phyloP scores from a whole-genome alignment of 1,139 yeast genomes.

The Hyphopichia wangnamkhiaoensis region DNA sequence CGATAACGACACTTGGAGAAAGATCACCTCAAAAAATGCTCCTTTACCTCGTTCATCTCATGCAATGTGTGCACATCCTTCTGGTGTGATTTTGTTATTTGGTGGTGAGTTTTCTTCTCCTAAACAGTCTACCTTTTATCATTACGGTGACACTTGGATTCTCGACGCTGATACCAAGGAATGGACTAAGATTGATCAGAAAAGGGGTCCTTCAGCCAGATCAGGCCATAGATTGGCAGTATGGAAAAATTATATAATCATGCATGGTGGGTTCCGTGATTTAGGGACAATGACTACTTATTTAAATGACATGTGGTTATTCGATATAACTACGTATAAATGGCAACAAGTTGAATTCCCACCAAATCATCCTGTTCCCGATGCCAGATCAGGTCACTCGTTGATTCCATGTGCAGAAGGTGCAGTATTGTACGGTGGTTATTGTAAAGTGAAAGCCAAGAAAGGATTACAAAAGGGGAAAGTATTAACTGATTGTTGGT shows the following conservation, averaged over 20 bases:
- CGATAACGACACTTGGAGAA: slow-evolving; percentile 83
- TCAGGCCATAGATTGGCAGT: slow-evolving; percentile 89
- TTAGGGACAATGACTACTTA: slow-evolving; percentile 83
- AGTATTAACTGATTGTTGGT: slow-evolving; percentile 87
- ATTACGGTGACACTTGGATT: slow-evolving; percentile 95
- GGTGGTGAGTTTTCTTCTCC: slow-evolving; percentile 99
- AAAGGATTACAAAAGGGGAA: slow-evolving; percentile 92
- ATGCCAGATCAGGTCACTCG: slow-evolving; percentile 92
- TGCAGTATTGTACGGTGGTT: slow-evolving; percentile 88
- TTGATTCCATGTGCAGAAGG: slow-evolving; percentile 82
- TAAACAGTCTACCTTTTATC: slow-evolving; percentile 92
- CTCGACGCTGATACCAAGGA: slow-evolving; percentile 81
- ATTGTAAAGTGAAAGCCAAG: slow-evolving; percentile 87
- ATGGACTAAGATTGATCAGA: slow-evolving; percentile 84
- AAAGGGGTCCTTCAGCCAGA: slow-evolving; percentile 74
- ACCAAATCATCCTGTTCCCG: slow-evolving; percentile 77
- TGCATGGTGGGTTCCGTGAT: slow-evolving; percentile 94
- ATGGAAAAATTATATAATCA: slow-evolving; percentile 86
- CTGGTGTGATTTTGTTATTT: slow-evolving; percentile 80
- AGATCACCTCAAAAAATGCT: slow-evolving; percentile 74
- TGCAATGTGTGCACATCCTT: slow-evolving; percentile 91
- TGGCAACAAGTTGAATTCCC: slow-evolving; percentile 93
- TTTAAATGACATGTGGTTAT: slow-evolving; percentile 85
- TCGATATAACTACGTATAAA: slow-evolving; percentile 84
- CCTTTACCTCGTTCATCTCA: slow-evolving; percentile 95